phyloP scores from a whole-genome alignment of 345 rosid genomes.

The Hypericum androsaemum region DNA sequence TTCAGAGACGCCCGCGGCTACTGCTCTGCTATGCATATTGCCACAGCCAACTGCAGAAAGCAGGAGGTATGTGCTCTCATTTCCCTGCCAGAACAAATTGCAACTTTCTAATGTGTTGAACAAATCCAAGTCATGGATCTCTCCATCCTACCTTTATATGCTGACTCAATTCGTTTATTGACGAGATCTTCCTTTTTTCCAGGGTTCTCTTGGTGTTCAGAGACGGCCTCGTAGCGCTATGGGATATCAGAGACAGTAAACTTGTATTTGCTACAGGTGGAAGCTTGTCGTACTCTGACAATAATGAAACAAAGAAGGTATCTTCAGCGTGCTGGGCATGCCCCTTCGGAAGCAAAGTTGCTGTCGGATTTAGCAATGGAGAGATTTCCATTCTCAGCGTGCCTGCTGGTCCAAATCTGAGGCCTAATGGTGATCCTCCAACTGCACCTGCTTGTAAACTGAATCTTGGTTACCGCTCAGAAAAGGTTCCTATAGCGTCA shows the following conservation, averaged over 20 bases:
- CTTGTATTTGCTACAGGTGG: conserved; percentile 49
- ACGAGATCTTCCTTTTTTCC: conserved; percentile 13
- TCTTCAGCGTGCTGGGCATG: conserved; percentile 90
- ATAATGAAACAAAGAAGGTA: conserved; percentile 56
- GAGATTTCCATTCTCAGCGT: conserved; percentile 68
- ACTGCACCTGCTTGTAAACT: conserved; percentile 48
- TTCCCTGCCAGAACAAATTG: too few species aligned
- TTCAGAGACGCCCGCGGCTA: conserved; percentile 39
- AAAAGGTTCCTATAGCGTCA: conserved; percentile 57
- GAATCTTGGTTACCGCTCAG: conserved; percentile 73
- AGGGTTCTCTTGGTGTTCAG: conserved; percentile 68
- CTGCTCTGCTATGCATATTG: conserved; percentile 45
- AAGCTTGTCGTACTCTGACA: conserved; percentile 33
- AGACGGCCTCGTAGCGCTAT: conserved; percentile 58
- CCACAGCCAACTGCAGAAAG: conserved; percentile 77
- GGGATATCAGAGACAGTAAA: conserved; percentile 71
- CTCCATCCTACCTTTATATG: too few species aligned
- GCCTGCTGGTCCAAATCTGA: conserved; percentile 30
- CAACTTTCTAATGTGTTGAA: too few species aligned
- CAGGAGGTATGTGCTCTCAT: conserved; percentile 42
- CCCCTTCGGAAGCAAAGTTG: conserved; percentile 70
- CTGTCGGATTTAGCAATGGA: conserved; percentile 72
- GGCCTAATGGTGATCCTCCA: conserved; percentile 30
- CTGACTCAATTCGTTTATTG: too few species aligned
- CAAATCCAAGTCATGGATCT: too few species aligned